These are phyloP conservation scores for Micractinium conductrix DNA, from an alignment of 139 green algal species.

Conservation along the genomic window DNA sequence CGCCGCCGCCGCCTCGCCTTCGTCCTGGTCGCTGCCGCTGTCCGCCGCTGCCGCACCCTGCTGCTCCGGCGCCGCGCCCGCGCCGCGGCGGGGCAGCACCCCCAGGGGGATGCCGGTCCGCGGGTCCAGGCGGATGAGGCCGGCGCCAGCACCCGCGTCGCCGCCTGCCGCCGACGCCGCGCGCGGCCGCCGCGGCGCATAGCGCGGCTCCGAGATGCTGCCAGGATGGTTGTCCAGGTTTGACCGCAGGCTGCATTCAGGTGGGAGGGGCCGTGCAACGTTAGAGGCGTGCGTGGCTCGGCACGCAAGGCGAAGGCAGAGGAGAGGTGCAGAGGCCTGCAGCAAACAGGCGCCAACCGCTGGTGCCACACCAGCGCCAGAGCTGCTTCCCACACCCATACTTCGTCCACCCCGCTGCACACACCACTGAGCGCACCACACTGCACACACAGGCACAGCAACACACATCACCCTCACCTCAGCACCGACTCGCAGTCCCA, in stretches of 20 bases:
- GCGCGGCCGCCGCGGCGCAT: conserved; percentile 20
- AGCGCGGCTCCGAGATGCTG: conserved; percentile 59
- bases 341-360: too few species aligned
- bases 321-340: too few species aligned
- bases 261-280: too few species aligned
- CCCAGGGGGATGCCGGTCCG: conserved; percentile 35
- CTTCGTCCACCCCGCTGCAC: too few species aligned
- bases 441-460: neutral
- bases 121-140: conserved; percentile 36
- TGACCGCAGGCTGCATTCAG: conserved; percentile 68
- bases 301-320: too few species aligned
- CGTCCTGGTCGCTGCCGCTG: conserved; percentile 2
- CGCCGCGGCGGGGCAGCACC: conserved; percentile 3
- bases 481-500: conserved; percentile 95
- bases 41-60: conserved; percentile 1
- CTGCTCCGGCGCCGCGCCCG: neutral
- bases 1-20: neutral
- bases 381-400: too few species aligned
- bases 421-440: too few species aligned
- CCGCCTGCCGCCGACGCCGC: neutral
- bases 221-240: conserved; percentile 87
- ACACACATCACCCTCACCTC: conserved; percentile 6
- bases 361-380: too few species aligned
- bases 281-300: too few species aligned
- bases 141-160: neutral